Conservation (phyloP, 257 asterid species). For the Parsonsia alboflavescens region DNA sequence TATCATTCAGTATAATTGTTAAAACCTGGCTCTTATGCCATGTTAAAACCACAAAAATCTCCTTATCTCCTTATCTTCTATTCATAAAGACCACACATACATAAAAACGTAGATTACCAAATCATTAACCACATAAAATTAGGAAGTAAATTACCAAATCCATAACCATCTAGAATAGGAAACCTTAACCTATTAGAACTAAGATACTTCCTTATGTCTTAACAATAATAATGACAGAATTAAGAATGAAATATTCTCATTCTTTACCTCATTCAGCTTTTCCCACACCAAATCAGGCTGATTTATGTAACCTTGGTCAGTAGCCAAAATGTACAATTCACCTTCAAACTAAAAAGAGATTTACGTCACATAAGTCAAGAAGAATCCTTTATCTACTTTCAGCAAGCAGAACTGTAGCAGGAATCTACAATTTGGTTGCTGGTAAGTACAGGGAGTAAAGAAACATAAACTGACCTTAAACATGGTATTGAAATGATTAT, state of each 20-base stretch:
- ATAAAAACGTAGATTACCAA: too few species aligned
- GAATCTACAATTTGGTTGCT: neutral
- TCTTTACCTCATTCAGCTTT: slow-evolving; percentile 85
- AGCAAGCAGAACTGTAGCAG: neutral
- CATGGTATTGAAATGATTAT: slow-evolving; percentile 98
- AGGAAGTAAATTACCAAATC: too few species aligned
- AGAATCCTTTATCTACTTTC: slow-evolving; percentile 6
- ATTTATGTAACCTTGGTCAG: slow-evolving; percentile 84
- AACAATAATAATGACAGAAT: neutral
- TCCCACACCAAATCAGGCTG: slow-evolving; percentile 97
- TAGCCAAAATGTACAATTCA: slow-evolving; percentile 79
- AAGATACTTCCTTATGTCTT: too few species aligned
- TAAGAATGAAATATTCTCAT: neutral
- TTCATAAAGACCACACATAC: too few species aligned
- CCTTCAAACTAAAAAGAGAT: slow-evolving; percentile 77
- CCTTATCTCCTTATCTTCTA: too few species aligned
- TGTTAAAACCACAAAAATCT: too few species aligned
- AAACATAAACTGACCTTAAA: slow-evolving; percentile 61
- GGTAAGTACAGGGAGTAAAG: neutral
- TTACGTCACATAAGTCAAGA: slow-evolving; percentile 20
- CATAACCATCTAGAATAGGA: too few species aligned
- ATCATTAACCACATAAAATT: too few species aligned
- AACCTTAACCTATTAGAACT: too few species aligned
- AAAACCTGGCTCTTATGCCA: too few species aligned
- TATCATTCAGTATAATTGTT: too few species aligned